Base-by-base conservation (phyloP, 257 asterid genomes). In the Fraxinus americana region DNA sequence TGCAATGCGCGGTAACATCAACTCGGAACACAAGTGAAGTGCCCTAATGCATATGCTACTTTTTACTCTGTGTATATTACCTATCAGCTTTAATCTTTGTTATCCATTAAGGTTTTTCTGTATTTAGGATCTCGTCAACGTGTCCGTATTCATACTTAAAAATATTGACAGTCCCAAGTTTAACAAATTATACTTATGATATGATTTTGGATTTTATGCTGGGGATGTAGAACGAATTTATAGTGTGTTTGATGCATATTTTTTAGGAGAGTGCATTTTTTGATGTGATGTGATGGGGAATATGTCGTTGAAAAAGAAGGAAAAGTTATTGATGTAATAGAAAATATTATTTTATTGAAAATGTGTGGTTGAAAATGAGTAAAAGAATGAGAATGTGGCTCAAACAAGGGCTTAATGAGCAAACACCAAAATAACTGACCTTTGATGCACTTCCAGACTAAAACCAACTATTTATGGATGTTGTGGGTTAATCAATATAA, bases 371-470 rank as follows among this genome's bases (percentile, higher is more conserved):
- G 27, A 25, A 25, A 25, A 25, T 25, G 27, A 25, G 27, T 25
- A 25, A 0, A 25, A 25, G 27, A 25, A 25, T 25, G 27, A 25
- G 27, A 25, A 25, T 25, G 27, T 25, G 27, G 27, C 27, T 25
- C 27, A 25, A 25, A 25, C 27, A 25, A 25, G 27, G 27, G 0
- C 27, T 25, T 25, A 30, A 76, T 39, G 8, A 59, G 61, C 61
- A 6, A 52, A 23, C 38, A 38, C 30, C 3, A 19, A 36, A 77
- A 79, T 52, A 35, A 79, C 48, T 16, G 14, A 66, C 66, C 35
- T 23, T 38, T 38, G 65, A 68, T 63, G 61, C 39, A 65, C 36
- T 50, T 67, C 73, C 70, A 25, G 68, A 48, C 75, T 63, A 45
- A 35, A 16, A 29, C 25, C 32, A 39, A 50, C 25, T 29, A 68